Percentiles rank a stretch among this genome's conserved stretches.
Evolutionary conservation across 1,284 basidiomycete species (phyloP).

Genomic region (Boletus mariae): DNA sequence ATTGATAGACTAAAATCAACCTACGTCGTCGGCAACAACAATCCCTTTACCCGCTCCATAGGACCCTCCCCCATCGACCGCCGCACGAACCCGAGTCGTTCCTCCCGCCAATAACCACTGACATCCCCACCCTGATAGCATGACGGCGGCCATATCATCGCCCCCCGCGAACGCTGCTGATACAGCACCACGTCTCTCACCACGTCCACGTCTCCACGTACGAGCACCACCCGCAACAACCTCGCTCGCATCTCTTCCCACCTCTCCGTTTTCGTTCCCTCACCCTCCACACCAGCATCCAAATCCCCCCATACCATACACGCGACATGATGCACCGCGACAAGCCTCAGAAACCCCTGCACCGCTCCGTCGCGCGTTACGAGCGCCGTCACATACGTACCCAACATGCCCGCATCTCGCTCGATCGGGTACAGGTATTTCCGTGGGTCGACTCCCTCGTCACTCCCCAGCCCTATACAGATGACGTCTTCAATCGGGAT

Average conservation of each 20-base stretch:
- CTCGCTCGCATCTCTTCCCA: constrained; percentile 33
- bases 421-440: constrained; percentile 77
- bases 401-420: constrained; percentile 60
- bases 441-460: constrained; percentile 32
- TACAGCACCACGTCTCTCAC: constrained; percentile 57
- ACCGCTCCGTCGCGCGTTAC: constrained; percentile 28
- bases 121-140: constrained; percentile 36
- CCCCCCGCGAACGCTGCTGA: constrained; percentile 34
- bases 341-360: constrained; percentile 60
- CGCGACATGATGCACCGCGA: constrained; percentile 82
- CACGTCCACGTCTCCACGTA: constrained; percentile 45
- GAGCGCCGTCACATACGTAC: constrained; percentile 54
- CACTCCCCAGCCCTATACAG: constrained; percentile 6
- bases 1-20: not conserved
- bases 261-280: not conserved
- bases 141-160: constrained; percentile 35
- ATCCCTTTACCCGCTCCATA: constrained; percentile 8
- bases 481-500: constrained; percentile 39
- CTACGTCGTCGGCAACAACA: not conserved
- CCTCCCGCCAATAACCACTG: constrained; percentile 11
- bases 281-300: not conserved
- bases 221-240: constrained; percentile 50
- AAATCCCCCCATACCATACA: constrained; percentile 72
- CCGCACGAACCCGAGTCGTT: constrained; percentile 19
- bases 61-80: constrained; percentile 3